Evolutionary conservation across 768 basidiomycete genomes (phyloP).

Genomic region (Termitomyces eurrhizus): DNA sequence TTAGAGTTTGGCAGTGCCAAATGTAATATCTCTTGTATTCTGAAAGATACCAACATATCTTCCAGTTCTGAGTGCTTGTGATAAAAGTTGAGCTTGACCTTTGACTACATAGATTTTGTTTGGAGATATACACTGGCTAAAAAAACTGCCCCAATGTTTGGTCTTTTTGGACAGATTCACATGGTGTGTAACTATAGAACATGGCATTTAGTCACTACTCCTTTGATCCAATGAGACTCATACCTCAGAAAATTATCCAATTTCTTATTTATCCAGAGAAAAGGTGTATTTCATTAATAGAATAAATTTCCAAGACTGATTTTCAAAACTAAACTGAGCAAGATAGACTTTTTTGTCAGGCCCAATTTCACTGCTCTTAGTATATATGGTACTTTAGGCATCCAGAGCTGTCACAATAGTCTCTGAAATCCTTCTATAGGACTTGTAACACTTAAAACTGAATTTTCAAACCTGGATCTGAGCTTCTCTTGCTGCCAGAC

Average conservation of each 20-base stretch:
- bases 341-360: background rate
- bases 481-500: constrained; percentile 1
- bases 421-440: too few species aligned
- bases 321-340: background rate
- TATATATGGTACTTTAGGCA: background rate
- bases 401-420: background rate
- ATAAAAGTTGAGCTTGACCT: background rate
- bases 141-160: too few species aligned
- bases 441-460: too few species aligned
- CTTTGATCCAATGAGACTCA: background rate
- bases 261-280: background rate
- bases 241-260: background rate
- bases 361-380: background rate
- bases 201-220: background rate
- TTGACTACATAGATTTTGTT: background rate
- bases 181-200: too few species aligned
- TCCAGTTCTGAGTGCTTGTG: background rate
- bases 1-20: constrained; percentile 10
- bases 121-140: too few species aligned
- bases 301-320: background rate
- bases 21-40: constrained; percentile 6
- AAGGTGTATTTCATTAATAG: background rate
- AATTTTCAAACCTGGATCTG: background rate
- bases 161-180: too few species aligned
- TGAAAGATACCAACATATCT: background rate